Evolutionary conservation across 2,329 filamentous ascomycete genomes (phyloP).

Genomic region (Exserohilum turcica): DNA sequence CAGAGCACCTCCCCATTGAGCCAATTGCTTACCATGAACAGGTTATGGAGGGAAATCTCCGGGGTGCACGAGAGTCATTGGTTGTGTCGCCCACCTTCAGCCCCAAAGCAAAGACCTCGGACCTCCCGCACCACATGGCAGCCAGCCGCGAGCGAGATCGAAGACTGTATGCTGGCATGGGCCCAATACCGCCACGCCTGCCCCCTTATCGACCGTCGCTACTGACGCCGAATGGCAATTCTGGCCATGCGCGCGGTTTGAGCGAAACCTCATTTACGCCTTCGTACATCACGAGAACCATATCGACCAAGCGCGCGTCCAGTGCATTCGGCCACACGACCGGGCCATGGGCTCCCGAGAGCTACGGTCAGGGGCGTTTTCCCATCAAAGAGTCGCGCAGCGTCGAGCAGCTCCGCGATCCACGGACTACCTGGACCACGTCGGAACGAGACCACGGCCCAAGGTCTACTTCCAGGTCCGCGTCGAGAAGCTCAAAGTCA

Average conservation of each 20-base stretch:
- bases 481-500: slow-evolving; percentile 48
- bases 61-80: slow-evolving; percentile 73
- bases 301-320: slow-evolving; percentile 44
- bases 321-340: slow-evolving; percentile 47
- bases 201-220: slow-evolving; percentile 41
- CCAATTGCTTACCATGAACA: slow-evolving; percentile 49
- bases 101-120: slow-evolving; percentile 41
- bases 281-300: slow-evolving; percentile 32
- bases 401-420: slow-evolving; percentile 47
- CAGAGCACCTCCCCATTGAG: slow-evolving; percentile 5
- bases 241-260: slow-evolving; percentile 46
- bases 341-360: slow-evolving; percentile 46
- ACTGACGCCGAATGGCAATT: slow-evolving; percentile 37
- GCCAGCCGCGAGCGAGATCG: slow-evolving; percentile 45
- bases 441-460: slow-evolving; percentile 29
- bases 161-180: slow-evolving; percentile 43
- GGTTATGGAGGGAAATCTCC: slow-evolving; percentile 93
- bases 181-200: slow-evolving; percentile 43
- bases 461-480: slow-evolving; percentile 34
- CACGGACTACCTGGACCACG: slow-evolving; percentile 30
- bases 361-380: slow-evolving; percentile 42
- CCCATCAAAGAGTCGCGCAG: slow-evolving; percentile 48
- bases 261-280: slow-evolving; percentile 50
- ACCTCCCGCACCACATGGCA: slow-evolving; percentile 42
- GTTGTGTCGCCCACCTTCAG: slow-evolving; percentile 59